Conservation (phyloP, 306 rosid species). For the Nissolia schottii region DNA sequence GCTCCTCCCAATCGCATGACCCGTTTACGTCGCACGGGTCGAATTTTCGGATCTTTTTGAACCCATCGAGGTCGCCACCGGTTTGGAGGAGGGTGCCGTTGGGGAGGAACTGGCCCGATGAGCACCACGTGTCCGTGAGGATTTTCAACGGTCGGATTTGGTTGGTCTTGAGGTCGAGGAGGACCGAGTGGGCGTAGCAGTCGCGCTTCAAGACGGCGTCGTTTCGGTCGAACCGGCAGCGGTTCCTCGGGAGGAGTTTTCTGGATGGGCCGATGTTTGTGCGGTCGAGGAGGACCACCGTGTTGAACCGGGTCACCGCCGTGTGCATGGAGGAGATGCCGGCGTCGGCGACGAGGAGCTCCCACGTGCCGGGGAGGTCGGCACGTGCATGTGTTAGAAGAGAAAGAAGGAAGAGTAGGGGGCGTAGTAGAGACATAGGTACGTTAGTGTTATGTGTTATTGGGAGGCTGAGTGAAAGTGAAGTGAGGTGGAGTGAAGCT, state of each 20-base stretch:
- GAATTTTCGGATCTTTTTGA: conserved; percentile 59
- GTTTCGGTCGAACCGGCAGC: conserved; percentile 50
- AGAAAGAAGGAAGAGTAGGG: neutral
- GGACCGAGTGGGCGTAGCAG: conserved; percentile 81
- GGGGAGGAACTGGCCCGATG: conserved; percentile 83
- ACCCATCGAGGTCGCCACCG: conserved; percentile 79
- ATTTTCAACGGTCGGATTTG: conserved; percentile 63
- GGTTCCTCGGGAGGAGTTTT: conserved; percentile 48
- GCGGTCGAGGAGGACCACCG: conserved; percentile 79
- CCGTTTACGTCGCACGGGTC: conserved; percentile 47
- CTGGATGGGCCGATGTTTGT: conserved; percentile 75
- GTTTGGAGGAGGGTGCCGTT: conserved; percentile 75
- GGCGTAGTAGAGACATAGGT: neutral
- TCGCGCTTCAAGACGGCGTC: conserved; percentile 56
- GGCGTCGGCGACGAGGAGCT: conserved; percentile 55
- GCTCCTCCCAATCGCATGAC: conserved; percentile 69
- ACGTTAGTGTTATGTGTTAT: neutral
- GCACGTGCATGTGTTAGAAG: conserved; percentile 27
- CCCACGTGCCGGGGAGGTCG: conserved; percentile 90
- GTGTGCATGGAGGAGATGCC: conserved; percentile 96
- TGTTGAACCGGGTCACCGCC: conserved; percentile 83
- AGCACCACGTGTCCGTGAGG: conserved; percentile 94
- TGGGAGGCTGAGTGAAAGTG: neutral
- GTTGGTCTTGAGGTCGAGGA: conserved; percentile 52
- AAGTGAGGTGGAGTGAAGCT: neutral